These are phyloP conservation scores for Xylaria curta DNA, from an alignment of 495 filamentous ascomycete species.

Conservation along the genomic window DNA sequence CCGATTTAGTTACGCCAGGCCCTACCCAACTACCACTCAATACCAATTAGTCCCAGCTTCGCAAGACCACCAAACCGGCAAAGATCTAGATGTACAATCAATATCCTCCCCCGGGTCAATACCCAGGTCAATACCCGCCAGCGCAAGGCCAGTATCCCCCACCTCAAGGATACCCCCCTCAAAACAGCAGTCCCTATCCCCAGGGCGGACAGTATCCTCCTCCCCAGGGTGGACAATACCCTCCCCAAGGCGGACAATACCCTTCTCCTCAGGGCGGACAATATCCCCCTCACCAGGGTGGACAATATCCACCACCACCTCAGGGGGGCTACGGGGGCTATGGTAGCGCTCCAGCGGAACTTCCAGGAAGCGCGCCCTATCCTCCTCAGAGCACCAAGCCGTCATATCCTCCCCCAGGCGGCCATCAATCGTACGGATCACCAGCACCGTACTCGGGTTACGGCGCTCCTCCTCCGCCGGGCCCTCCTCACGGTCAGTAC, in stretches of 20 bases:
- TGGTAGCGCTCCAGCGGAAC: constrained; percentile 12
- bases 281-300: constrained; percentile 33
- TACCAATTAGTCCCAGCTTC: background rate
- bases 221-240: constrained; percentile 29
- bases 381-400: constrained; percentile 36
- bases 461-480: constrained; percentile 45
- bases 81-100: constrained; percentile 38
- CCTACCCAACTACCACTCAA: background rate
- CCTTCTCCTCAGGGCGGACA: constrained; percentile 30
- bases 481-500: constrained; percentile 48
- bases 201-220: constrained; percentile 30
- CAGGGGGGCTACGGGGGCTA: constrained; percentile 26
- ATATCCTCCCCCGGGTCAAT: constrained; percentile 44
- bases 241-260: constrained; percentile 30
- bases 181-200: constrained; percentile 34
- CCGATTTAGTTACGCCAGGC: background rate
- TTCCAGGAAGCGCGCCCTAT: constrained; percentile 35
- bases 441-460: constrained; percentile 42
- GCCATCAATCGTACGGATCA: constrained; percentile 42
- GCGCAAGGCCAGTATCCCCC: constrained; percentile 34
- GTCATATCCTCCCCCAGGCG: constrained; percentile 32
- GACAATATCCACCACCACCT: constrained; percentile 29
- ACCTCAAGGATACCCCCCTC: constrained; percentile 33
- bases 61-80: background rate
- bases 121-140: constrained; percentile 47